Evolutionary conservation across 495 filamentous ascomycete genomes (phyloP).

Genomic region (Viridothelium virens): DNA sequence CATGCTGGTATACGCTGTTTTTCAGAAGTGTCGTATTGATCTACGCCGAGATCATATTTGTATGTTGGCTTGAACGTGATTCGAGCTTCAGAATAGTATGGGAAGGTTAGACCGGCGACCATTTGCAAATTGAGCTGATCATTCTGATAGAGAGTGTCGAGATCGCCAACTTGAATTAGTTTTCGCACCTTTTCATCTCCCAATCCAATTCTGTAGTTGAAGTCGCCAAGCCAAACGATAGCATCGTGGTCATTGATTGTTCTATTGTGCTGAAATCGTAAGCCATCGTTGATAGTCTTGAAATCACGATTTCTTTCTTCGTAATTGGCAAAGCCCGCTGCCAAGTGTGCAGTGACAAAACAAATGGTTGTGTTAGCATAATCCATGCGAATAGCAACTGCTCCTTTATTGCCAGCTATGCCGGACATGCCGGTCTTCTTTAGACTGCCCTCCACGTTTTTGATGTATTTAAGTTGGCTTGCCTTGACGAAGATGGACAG

Average conservation of each 20-base stretch:
- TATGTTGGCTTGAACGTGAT: constrained; percentile 89
- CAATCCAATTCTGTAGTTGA: constrained; percentile 95
- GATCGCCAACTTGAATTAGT: constrained; percentile 59
- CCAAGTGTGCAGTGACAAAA: constrained; percentile 94
- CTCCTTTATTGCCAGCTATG: constrained; percentile 96
- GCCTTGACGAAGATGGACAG: constrained; percentile 82
- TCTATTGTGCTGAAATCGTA: constrained; percentile 84
- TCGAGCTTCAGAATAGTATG: constrained; percentile 77
- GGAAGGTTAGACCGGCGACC: constrained; percentile 83
- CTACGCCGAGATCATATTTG: constrained; percentile 81
- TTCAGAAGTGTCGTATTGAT: constrained; percentile 89
- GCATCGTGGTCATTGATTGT: constrained; percentile 87
- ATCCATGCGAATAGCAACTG: constrained; percentile 92
- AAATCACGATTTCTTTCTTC: constrained; percentile 94
- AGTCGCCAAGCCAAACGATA: constrained; percentile 97
- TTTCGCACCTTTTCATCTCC: constrained; percentile 69
- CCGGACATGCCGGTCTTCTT: constrained; percentile 98
- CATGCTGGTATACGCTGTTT: constrained; percentile 93
- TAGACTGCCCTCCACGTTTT: constrained; percentile 90
- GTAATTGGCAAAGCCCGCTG: constrained; percentile 94
- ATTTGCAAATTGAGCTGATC: constrained; percentile 97
- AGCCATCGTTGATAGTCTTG: constrained; percentile 73
- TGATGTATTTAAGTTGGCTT: constrained; percentile 67
- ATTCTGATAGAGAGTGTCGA: constrained; percentile 78
- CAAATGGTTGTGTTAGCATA: constrained; percentile 89